Evolutionary conservation across 2,329 filamentous ascomycete species (phyloP).

Genomic region (Pestalotiopsis sp.): DNA sequence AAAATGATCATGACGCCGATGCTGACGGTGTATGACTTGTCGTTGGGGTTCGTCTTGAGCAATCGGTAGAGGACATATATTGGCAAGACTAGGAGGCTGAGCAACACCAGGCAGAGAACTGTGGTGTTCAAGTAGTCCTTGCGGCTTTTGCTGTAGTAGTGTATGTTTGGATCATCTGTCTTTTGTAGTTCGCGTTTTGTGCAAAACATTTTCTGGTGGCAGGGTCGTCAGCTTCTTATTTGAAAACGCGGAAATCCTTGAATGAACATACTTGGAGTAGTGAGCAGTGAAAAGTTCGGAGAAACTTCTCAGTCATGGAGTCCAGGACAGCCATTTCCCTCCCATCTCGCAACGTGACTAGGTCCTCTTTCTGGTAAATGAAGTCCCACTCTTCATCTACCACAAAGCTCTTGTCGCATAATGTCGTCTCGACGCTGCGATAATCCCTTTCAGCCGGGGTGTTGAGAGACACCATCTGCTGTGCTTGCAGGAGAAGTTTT

Average conservation of each 20-base stretch:
- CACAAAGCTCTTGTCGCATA: neutral
- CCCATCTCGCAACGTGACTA: constrained; percentile 4
- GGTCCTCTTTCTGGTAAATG: constrained; percentile 10
- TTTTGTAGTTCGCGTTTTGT: neutral
- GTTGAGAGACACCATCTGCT: neutral
- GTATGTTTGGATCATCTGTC: neutral
- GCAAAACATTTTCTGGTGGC: neutral
- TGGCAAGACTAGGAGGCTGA: neutral
- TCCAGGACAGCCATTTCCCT: constrained; percentile 8
- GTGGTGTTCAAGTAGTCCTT: constrained; percentile 5
- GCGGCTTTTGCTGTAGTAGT: constrained; percentile 8
- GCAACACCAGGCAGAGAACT: neutral
- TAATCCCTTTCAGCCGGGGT: neutral
- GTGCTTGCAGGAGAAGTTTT: neutral
- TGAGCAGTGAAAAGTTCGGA: constrained; percentile 3
- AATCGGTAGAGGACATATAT: neutral
- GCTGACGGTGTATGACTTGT: constrained; percentile 2
- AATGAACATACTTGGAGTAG: neutral
- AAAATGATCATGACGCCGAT: neutral
- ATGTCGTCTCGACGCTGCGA: neutral
- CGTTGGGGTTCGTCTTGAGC: neutral
- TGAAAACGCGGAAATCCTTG: neutral
- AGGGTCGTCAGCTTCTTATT: neutral
- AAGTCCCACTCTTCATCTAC: neutral
- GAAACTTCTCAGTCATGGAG: constrained; percentile 3